Evolutionary conservation across 805 yeast species (phyloP).

Genomic region (Ogataea corticis): DNA sequence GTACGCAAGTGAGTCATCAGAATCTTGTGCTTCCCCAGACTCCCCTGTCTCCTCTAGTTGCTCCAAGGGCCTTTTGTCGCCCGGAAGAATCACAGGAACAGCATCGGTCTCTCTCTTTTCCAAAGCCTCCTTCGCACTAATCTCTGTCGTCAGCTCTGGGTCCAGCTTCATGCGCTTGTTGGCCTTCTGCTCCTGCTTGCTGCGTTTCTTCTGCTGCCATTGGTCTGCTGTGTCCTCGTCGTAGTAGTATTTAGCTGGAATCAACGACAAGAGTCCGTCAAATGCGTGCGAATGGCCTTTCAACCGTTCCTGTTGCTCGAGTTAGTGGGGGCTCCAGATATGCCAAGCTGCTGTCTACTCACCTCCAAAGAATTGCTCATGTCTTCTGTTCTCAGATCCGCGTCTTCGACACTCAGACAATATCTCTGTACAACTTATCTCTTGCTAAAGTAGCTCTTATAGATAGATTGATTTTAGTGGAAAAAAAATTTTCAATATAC

Average conservation of each 20-base stretch:
- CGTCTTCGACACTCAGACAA: background rate
- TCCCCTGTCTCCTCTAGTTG: conserved; percentile 26
- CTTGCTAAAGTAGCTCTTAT: background rate
- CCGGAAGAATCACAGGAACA: conserved; percentile 43
- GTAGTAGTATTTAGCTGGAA: conserved; percentile 92
- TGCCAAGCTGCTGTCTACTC: background rate
- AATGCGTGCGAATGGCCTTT: conserved; percentile 80
- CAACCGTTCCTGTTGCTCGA: conserved; percentile 58
- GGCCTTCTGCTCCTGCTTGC: conserved; percentile 59
- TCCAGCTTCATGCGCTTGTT: conserved; percentile 74
- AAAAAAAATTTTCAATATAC: conserved; percentile 7
- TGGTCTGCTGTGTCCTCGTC: conserved; percentile 88
- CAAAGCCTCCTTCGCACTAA: conserved; percentile 62
- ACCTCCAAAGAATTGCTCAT: conserved; percentile 21
- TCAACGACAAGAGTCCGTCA: conserved; percentile 83
- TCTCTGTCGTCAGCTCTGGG: conserved; percentile 52
- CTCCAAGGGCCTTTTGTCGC: conserved; percentile 21
- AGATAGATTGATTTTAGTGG: background rate
- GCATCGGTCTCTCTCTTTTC: conserved; percentile 56
- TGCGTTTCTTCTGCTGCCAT: conserved; percentile 83
- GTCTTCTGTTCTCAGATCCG: background rate
- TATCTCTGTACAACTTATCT: background rate
- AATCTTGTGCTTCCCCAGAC: conserved; percentile 40
- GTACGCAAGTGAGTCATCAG: conserved; percentile 26
- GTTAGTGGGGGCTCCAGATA: background rate